Evolutionary conservation across 202 grass and related monocot species (phyloP).

Genomic region (Dendrocalamus latiflorus): DNA sequence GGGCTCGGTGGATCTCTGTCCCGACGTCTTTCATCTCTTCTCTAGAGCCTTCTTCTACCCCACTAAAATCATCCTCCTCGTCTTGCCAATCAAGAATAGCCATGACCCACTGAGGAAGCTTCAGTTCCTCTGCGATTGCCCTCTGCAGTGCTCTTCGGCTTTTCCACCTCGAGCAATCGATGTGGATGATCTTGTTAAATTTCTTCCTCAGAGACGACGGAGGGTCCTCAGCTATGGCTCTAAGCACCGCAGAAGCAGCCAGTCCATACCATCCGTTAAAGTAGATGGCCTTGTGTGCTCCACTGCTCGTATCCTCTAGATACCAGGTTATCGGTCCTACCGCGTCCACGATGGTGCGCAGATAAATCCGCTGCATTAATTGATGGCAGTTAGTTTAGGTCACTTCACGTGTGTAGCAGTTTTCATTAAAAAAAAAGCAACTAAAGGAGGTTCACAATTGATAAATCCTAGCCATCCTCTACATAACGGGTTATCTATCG

Average conservation of each 20-base stretch:
- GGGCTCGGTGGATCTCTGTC: too few species aligned
- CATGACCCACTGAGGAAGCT: neutral
- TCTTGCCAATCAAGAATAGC: too few species aligned
- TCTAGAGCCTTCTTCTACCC: too few species aligned
- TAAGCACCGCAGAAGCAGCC: neutral
- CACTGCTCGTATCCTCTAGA: neutral
- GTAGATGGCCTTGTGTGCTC: neutral
- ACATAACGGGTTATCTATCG: too few species aligned
- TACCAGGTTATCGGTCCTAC: accelerated
- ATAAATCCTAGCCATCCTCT: too few species aligned
- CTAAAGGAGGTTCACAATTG: too few species aligned
- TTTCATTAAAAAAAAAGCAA: too few species aligned
- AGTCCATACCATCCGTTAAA: neutral
- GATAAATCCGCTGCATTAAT: accelerated
- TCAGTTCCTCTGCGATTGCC: neutral
- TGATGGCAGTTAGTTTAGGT: neutral
- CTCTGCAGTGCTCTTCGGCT: neutral
- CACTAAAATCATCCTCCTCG: too few species aligned
- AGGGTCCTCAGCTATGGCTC: neutral
- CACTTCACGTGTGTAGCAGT: neutral
- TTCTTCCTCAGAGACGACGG: neutral
- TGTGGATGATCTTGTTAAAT: neutral
- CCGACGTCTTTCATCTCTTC: too few species aligned
- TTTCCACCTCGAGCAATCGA: constrained; percentile 20
- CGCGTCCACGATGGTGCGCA: accelerated